Evolutionary conservation across 2,329 filamentous ascomycete genomes (phyloP).

Genomic region (Plenodomus biglobosus): DNA sequence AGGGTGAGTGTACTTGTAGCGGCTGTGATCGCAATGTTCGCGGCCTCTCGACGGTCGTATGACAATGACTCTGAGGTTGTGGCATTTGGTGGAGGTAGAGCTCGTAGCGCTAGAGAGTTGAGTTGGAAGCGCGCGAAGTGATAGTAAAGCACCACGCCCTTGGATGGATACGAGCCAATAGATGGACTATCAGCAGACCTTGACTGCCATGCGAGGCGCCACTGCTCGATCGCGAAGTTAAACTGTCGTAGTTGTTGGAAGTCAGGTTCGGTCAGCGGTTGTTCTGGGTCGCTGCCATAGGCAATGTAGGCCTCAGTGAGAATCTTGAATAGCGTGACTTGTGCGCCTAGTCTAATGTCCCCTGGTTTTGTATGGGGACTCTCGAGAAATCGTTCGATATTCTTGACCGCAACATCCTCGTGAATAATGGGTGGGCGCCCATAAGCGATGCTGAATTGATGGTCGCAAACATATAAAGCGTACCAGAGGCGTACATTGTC

Average conservation of each 20-base stretch:
- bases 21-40: conserved; percentile 50
- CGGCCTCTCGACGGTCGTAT: conserved; percentile 46
- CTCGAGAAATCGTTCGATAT: conserved; percentile 39
- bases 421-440: conserved; percentile 47
- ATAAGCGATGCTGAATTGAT: conserved; percentile 47
- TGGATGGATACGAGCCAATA: conserved; percentile 47
- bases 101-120: conserved; percentile 51
- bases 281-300: conserved; percentile 39
- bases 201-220: conserved; percentile 45
- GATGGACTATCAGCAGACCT: conserved; percentile 30
- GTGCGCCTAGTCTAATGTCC: conserved; percentile 34
- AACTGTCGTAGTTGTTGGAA: conserved; percentile 45
- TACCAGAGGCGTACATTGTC: conserved; percentile 47
- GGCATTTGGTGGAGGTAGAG: conserved; percentile 47
- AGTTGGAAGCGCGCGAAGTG: conserved; percentile 59
- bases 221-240: conserved; percentile 49
- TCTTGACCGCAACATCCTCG: conserved; percentile 42
- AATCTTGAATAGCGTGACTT: conserved; percentile 39
- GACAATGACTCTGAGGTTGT: conserved; percentile 49
- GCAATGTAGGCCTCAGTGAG: conserved; percentile 38
- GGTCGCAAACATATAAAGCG: conserved; percentile 44
- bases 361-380: conserved; percentile 32
- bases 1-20: conserved; percentile 52
- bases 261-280: conserved; percentile 42
- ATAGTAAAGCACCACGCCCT: conserved; percentile 56